Evolutionary conservation across 202 grass and related monocot genomes (phyloP).

Genomic region (Thinopyrum obtusiflorum): DNA sequence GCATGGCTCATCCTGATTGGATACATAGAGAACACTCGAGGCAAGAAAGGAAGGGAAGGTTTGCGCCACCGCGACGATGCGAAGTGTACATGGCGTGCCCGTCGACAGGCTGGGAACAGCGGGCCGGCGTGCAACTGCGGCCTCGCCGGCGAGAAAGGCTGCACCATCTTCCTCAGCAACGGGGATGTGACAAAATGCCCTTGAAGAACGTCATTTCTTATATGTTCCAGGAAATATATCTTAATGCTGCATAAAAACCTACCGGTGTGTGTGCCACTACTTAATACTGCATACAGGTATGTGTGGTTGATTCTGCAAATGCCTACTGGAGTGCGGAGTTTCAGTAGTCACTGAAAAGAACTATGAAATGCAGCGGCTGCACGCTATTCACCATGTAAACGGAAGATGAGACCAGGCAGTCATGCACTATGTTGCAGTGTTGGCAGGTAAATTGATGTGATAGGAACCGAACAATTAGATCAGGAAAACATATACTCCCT

Average conservation of each 20-base stretch:
- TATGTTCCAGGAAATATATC: background rate
- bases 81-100: slow-evolving; percentile 43
- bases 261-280: background rate
- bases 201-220: background rate
- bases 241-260: background rate
- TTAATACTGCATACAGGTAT: background rate
- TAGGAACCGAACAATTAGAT: background rate
- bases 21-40: no score
- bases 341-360: background rate
- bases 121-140: slow-evolving; percentile 57
- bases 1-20: no score
- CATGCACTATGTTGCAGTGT: background rate
- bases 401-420: background rate
- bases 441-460: background rate
- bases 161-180: slow-evolving; percentile 35
- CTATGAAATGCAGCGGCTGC: background rate
- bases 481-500: background rate
- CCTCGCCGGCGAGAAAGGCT: slow-evolving; percentile 28
- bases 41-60: no score
- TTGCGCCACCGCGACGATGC: no score
- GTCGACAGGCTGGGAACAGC: background rate
- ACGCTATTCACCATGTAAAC: background rate
- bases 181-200: background rate
- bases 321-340: no score
- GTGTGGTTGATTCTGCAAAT: background rate